Percentiles rank a stretch among this genome's conserved stretches.
Evolutionary conservation across 345 rosid species (phyloP).

Genomic region (Excoecaria cochinchinensis): DNA sequence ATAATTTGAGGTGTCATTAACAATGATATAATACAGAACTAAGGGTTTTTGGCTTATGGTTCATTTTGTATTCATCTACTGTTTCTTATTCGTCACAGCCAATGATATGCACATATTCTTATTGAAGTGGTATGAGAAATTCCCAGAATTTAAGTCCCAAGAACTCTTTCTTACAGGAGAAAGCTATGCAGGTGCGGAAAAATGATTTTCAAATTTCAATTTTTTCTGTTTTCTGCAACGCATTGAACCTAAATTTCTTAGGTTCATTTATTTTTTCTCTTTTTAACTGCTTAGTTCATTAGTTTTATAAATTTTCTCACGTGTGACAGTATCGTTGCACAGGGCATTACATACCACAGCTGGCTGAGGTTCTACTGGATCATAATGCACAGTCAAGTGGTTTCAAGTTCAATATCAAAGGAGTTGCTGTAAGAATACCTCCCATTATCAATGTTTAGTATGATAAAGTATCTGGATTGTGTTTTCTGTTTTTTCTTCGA

Average conservation of each 20-base stretch:
- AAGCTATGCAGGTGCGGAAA: conserved; percentile 78
- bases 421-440: conserved; percentile 77
- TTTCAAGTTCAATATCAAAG: conserved; percentile 84
- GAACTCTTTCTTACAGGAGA: conserved; percentile 82
- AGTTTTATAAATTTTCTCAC: conserved; percentile 1
- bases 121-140: conserved; percentile 74
- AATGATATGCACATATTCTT: conserved; percentile 72
- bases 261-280: background rate
- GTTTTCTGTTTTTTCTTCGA: conserved; percentile 12
- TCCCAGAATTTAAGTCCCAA: conserved; percentile 63
- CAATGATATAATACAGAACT: background rate
- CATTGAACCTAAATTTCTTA: background rate
- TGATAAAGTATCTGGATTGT: background rate
- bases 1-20: background rate
- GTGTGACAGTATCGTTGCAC: conserved; percentile 8
- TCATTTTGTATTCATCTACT: background rate
- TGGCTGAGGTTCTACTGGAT: conserved; percentile 67
- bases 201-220: background rate
- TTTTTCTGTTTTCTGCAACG: background rate
- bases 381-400: conserved; percentile 56
- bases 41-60: background rate
- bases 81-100: conserved; percentile 43
- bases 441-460: background rate
- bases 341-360: conserved; percentile 94
- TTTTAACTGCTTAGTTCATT: background rate